These are phyloP conservation scores for Backusella tarrabulga DNA, from an alignment of 192 early-diverging fungal genomes.

Conservation along the genomic window DNA sequence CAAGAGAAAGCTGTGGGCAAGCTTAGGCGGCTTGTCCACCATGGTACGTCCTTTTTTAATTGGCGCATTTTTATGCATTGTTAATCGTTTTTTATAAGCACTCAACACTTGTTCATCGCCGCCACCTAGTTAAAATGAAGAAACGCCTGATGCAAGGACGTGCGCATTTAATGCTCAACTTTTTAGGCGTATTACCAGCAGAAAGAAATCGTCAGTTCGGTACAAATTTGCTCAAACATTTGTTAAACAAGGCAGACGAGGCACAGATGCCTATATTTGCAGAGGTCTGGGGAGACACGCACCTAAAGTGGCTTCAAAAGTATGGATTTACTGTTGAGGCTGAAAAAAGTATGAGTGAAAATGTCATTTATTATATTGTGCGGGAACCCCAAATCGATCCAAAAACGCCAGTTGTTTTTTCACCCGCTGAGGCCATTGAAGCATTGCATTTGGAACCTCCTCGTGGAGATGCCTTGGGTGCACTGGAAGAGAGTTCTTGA, in stretches of 20 bases:
- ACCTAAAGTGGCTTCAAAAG: not conserved
- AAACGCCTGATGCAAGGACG: conserved; percentile 3
- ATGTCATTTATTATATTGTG: not conserved
- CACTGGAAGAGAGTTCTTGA: not conserved
- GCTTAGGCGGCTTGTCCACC: not conserved
- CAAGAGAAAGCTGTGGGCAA: conserved; percentile 2
- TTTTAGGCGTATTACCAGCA: conserved; percentile 22
- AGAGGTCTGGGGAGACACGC: not conserved
- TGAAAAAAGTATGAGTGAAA: not conserved
- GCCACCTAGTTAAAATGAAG: not conserved
- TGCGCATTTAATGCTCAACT: conserved; percentile 18
- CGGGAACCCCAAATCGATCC: not conserved
- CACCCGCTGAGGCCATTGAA: not conserved
- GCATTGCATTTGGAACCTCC: conserved; percentile 4
- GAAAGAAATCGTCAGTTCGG: conserved; percentile 18
- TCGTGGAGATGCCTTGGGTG: not conserved
- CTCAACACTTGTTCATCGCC: conserved; percentile 1
- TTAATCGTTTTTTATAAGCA: not conserved
- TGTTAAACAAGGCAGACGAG: conserved; percentile 19
- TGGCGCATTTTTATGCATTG: not conserved
- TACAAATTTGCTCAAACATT: conserved; percentile 1
- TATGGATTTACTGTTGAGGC: conserved; percentile 11
- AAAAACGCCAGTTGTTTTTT: not conserved
- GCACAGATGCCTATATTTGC: conserved; percentile 14
- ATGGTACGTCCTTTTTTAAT: not conserved